Conservation (phyloP, 208 protist species). For the Acanthamoeba royreba region DNA sequence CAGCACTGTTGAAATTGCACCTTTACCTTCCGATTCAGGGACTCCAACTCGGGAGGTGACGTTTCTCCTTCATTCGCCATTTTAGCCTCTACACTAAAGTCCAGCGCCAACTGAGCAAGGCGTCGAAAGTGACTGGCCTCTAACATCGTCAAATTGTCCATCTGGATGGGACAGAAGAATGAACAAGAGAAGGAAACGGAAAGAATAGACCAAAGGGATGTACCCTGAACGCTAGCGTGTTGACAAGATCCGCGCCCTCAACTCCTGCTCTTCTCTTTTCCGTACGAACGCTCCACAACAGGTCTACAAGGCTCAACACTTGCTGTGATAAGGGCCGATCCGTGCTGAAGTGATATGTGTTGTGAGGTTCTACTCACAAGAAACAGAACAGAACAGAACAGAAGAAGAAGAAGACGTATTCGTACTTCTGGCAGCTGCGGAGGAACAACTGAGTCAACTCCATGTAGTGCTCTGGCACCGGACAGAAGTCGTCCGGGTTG, state of each 20-base stretch:
- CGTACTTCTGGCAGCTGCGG: background rate
- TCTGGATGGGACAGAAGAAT: background rate
- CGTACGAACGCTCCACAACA: background rate
- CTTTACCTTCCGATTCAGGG: background rate
- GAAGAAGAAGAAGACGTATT: too few relatives aligned
- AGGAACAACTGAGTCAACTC: background rate
- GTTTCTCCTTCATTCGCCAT: background rate
- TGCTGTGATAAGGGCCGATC: background rate
- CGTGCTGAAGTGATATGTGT: background rate
- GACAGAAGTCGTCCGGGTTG: background rate
- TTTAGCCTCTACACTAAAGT: background rate
- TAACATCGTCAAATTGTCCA: background rate
- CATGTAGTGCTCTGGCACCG: background rate
- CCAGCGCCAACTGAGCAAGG: background rate
- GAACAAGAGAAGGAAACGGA: too few relatives aligned
- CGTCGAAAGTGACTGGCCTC: background rate
- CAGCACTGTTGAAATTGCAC: background rate
- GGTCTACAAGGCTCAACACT: background rate
- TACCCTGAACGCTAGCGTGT: background rate
- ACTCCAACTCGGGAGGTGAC: background rate
- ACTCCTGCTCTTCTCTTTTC: background rate
- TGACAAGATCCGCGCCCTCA: background rate
- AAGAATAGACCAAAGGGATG: background rate
- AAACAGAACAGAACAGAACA: too few relatives aligned
- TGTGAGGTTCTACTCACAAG: background rate